Conservation (phyloP, 148 eudicot genomes). For the Vaccinium myrtillus region DNA sequence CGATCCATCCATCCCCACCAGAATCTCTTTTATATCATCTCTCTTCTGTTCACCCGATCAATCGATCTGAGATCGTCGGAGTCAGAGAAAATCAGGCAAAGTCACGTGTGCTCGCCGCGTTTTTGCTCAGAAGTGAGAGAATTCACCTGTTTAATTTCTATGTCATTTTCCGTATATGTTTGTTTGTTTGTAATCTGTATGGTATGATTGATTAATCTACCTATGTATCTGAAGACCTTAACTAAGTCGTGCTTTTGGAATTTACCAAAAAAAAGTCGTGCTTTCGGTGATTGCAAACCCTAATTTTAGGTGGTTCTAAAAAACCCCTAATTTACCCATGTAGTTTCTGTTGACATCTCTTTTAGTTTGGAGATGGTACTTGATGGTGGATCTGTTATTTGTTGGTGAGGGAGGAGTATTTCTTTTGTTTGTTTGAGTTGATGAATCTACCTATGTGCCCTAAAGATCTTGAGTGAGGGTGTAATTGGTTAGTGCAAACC, state of each 20-base stretch:
- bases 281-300: too few relatives aligned
- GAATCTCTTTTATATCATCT: conserved; percentile 1
- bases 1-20: conserved; percentile 11
- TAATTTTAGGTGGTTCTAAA: not conserved
- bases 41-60: not conserved
- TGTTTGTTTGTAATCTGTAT: conserved; percentile 4
- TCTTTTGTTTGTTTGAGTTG: not conserved
- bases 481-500: too few relatives aligned
- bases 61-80: not conserved
- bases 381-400: conserved; percentile 4
- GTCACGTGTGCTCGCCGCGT: conserved; percentile 11
- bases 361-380: not conserved
- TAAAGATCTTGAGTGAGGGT: not conserved
- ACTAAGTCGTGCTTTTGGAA: not conserved
- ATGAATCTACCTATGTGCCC: not conserved
- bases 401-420: not conserved
- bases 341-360: not conserved
- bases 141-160: not conserved
- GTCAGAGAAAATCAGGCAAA: not conserved
- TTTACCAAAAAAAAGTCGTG: not conserved
- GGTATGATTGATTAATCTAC: conserved; percentile 16
- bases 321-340: not conserved
- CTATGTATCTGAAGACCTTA: not conserved
- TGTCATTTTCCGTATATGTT: not conserved
- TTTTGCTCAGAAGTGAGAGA: conserved; percentile 12